Percentiles rank a stretch among this genome's conserved stretches.
Conservation (phyloP, 345 rosid genomes). For the Populus nigra region DNA sequence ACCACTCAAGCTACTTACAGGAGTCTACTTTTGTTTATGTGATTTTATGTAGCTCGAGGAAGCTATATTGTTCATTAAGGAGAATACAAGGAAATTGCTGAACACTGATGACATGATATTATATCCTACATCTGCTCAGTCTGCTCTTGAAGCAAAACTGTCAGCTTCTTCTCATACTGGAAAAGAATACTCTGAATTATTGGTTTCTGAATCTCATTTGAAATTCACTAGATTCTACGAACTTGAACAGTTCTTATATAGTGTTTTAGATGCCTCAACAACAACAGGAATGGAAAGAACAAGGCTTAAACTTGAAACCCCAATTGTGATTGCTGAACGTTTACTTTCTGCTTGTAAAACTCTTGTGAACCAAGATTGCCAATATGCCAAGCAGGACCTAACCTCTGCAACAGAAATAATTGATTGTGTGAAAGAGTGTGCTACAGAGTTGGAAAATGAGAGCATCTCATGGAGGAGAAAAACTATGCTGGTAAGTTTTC, state of each 20-base stretch:
- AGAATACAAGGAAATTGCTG: constrained; percentile 72
- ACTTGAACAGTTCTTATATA: constrained; percentile 67
- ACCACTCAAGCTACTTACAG: background rate
- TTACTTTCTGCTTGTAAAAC: constrained; percentile 67
- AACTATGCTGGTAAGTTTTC: constrained; percentile 58
- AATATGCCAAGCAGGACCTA: constrained; percentile 64
- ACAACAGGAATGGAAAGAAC: constrained; percentile 74
- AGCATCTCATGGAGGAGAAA: constrained; percentile 75
- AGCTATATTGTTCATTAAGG: constrained; percentile 71
- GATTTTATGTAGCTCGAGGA: constrained; percentile 73
- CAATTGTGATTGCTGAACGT: constrained; percentile 74
- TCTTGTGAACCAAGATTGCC: constrained; percentile 51
- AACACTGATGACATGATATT: constrained; percentile 62
- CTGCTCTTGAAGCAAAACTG: constrained; percentile 80
- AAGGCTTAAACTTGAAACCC: constrained; percentile 92
- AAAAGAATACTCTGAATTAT: constrained; percentile 37
- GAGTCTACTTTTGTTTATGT: constrained; percentile 9
- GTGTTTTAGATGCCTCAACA: constrained; percentile 83
- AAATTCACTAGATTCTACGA: constrained; percentile 52
- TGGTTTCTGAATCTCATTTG: constrained; percentile 47
- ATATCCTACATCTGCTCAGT: constrained; percentile 82
- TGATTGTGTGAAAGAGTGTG: constrained; percentile 52
- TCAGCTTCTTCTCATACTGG: constrained; percentile 44
- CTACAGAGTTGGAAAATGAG: constrained; percentile 65
- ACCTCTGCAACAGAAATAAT: constrained; percentile 49